Conservation (phyloP, 495 filamentous ascomycete genomes). For the Xylaria grammica region DNA sequence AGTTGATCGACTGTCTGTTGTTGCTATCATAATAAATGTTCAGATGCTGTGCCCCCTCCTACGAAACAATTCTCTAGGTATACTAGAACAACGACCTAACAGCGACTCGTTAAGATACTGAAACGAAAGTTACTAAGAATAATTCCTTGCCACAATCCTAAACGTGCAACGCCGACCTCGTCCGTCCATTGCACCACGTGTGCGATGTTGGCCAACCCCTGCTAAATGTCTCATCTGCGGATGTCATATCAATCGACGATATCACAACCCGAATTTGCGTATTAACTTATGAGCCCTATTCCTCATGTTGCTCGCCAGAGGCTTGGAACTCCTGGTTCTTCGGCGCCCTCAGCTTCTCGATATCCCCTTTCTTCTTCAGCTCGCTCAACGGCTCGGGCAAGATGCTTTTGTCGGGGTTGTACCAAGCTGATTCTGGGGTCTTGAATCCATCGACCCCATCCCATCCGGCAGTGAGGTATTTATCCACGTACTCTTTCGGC, state of each 20-base stretch:
- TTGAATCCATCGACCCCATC: conserved; percentile 9
- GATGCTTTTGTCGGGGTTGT: conserved; percentile 9
- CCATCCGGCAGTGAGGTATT: conserved; percentile 10
- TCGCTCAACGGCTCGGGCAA: conserved; percentile 5
- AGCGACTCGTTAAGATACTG: conserved; percentile 1
- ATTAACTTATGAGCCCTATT: conserved; percentile 1
- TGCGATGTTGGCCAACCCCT: conserved; percentile 5
- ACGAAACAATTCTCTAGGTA: conserved; percentile 5
- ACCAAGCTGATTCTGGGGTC: conserved; percentile 5
- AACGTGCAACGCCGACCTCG: background rate
- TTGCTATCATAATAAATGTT: conserved; percentile 11
- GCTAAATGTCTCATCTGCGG: background rate
- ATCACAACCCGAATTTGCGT: conserved; percentile 1
- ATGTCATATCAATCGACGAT: conserved; percentile 2
- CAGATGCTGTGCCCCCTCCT: conserved; percentile 4
- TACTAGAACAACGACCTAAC: background rate
- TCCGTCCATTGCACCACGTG: conserved; percentile 1
- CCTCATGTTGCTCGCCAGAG: conserved; percentile 3
- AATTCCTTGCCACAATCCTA: conserved; percentile 5
- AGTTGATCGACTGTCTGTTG: conserved; percentile 5
- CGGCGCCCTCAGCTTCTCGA: conserved; percentile 1
- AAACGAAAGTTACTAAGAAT: conserved; percentile 9
- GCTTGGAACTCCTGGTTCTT: conserved; percentile 7
- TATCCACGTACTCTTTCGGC: conserved; percentile 1
- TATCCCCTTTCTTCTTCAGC: background rate